Conservation (phyloP, 495 filamentous ascomycete species). For the Aspergillus sparsus region DNA sequence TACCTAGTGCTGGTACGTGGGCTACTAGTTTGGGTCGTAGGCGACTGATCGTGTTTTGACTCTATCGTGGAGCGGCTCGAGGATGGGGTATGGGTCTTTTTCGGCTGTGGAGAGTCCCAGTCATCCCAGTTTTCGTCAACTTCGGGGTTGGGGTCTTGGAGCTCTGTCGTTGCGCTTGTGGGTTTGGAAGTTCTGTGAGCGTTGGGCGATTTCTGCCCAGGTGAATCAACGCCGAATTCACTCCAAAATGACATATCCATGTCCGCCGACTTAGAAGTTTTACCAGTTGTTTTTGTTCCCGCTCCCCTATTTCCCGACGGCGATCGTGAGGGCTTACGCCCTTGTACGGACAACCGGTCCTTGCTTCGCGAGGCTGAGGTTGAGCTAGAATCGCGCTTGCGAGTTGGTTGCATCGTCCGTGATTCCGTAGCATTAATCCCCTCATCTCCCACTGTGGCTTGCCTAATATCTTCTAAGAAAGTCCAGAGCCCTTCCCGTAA, state of each 20-base stretch:
- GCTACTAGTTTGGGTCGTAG: constrained; percentile 48
- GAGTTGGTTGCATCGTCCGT: constrained; percentile 37
- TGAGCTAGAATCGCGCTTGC: constrained; percentile 39
- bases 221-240: constrained; percentile 57
- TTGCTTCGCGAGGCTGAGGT: constrained; percentile 41
- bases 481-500: constrained; percentile 92
- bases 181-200: constrained; percentile 37
- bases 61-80: constrained; percentile 49
- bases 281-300: constrained; percentile 46
- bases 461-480: constrained; percentile 91
- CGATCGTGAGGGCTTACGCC: constrained; percentile 39
- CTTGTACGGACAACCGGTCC: constrained; percentile 42
- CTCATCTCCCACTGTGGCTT: constrained; percentile 94
- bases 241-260: constrained; percentile 52
- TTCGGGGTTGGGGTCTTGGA: constrained; percentile 42
- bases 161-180: constrained; percentile 37
- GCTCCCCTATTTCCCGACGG: constrained; percentile 37
- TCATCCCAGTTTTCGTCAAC: constrained; percentile 72
- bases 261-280: constrained; percentile 48
- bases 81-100: constrained; percentile 47
- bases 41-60: constrained; percentile 48
- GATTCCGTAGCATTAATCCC: constrained; percentile 62
- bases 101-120: constrained; percentile 63
- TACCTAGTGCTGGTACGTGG: constrained; percentile 58
- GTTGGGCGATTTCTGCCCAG: constrained; percentile 47